Evolutionary conservation across 179 eudicot genomes (phyloP), one percentile per base, ranked within the genome.

Genomic region (Heliamphora pulchella): DNA sequence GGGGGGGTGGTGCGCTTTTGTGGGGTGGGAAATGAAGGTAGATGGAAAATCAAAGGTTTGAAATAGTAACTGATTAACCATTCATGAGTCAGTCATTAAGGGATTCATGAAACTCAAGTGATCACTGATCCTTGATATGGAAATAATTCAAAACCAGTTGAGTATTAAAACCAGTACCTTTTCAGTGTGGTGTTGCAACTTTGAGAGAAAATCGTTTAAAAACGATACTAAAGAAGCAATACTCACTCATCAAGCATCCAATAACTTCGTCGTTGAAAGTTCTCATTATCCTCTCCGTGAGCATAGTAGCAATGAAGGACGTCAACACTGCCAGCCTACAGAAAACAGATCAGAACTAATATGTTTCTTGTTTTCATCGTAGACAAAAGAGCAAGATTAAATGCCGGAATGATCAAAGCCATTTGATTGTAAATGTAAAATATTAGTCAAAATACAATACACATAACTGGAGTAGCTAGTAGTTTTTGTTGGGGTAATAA

Each of bases 161-260:
- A 55, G 47, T 74, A 41, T 13, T 50, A 71, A 20, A 53, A 18
- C 43, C 31, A 9, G 17, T 53, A 51, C 17, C 17, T 67, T 67
- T 3, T 73, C 9, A 11, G 46, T 53, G 63, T n/a, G 22, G 14
- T 11, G 46, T 7, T 20, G 22, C 31, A 31, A 31, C 31, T 31
- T 31, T 31, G 31, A 31, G 31, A 31, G 31, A 31, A 31, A 31
- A 31, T 31, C 31, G 31, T 31, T 31, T 31, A 31, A 75, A 59
- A 66, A 53, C 71, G 39, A 18, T 20, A 59, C 15, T 47, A 81
- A 64, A 79, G 77, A 43, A 74, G 53, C 48, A 57, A 79, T 53
- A 82, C 85, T 82, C 76, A 79, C 85, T 46, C 75, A 57, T 82
- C 76, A 68, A 79, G 79, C 85, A 79, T 74, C 85, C 85, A 82